Conservation (phyloP, 176 grass and related monocot genomes). For the Oryza nivara region DNA sequence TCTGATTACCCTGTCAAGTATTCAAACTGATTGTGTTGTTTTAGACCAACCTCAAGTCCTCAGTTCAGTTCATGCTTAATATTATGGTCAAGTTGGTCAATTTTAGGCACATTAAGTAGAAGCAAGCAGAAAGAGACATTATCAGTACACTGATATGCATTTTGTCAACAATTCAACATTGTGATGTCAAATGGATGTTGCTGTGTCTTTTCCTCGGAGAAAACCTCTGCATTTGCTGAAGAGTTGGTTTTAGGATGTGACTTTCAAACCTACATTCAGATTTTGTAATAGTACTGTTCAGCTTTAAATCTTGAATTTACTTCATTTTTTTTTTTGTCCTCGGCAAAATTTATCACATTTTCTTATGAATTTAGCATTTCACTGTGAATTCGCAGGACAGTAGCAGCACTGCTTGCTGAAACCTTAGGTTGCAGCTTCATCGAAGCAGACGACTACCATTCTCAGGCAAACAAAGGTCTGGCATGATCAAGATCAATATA, state of each 20-base stretch:
- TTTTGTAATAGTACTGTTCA: background rate
- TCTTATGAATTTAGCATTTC: background rate
- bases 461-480: constrained; percentile 84
- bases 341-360: background rate
- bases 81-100: background rate
- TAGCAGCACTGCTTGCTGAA: constrained; percentile 68
- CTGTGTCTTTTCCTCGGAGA: background rate
- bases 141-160: background rate
- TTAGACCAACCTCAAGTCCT: background rate
- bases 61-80: background rate
- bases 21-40: background rate
- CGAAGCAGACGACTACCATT: constrained; percentile 90
- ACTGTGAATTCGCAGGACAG: constrained; percentile 47
- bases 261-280: background rate
- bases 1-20: background rate
- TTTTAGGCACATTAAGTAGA: background rate
- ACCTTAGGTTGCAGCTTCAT: constrained; percentile 68
- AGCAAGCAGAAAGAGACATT: background rate
- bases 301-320: background rate
- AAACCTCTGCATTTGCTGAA: background rate
- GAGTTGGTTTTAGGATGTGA: background rate
- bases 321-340: background rate
- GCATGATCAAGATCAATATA: too few relatives aligned
- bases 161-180: background rate
- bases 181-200: constrained; percentile 7